A percentile compares a stretch with the other conserved stretches of the same genome.
phyloP scores from a whole-genome alignment of 495 filamentous ascomycete species.

The Achaetomiella virescens region DNA sequence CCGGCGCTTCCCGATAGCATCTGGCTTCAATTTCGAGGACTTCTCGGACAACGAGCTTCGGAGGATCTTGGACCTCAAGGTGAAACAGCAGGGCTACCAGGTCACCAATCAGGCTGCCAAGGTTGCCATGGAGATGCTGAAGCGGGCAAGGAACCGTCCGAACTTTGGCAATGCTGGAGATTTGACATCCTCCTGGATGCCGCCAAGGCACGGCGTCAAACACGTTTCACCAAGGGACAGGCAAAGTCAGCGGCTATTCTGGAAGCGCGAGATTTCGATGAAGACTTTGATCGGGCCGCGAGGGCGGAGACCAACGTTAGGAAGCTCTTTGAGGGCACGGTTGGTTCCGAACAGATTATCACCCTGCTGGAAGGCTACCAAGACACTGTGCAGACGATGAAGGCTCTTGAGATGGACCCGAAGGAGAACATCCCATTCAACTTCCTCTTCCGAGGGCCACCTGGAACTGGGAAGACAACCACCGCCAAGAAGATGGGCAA shows the following conservation, averaged over 20 bases:
- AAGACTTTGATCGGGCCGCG: slow-evolving; percentile 53
- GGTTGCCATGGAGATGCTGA: slow-evolving; percentile 47
- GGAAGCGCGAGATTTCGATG: slow-evolving; percentile 63
- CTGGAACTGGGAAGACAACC: slow-evolving; percentile 66
- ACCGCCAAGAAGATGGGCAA: slow-evolving; percentile 67
- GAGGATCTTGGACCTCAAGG: slow-evolving; percentile 53
- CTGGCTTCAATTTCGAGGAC: slow-evolving; percentile 66
- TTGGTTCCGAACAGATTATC: slow-evolving; percentile 62
- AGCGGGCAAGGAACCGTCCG: slow-evolving; percentile 47
- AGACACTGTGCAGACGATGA: slow-evolving; percentile 47
- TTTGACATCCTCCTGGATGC: slow-evolving; percentile 58
- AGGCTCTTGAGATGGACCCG: slow-evolving; percentile 54
- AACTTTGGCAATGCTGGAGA: slow-evolving; percentile 59
- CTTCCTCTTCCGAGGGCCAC: slow-evolving; percentile 40
- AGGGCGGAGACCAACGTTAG: slow-evolving; percentile 45
- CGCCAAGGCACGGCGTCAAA: slow-evolving; percentile 56
- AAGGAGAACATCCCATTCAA: slow-evolving; percentile 36
- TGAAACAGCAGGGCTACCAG: slow-evolving; percentile 41
- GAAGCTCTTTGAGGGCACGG: slow-evolving; percentile 56
- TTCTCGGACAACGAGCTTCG: slow-evolving; percentile 54
- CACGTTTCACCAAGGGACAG: slow-evolving; percentile 31
- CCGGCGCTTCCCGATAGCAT: slow-evolving; percentile 59
- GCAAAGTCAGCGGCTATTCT: slow-evolving; percentile 28
- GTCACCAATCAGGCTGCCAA: slow-evolving; percentile 36
- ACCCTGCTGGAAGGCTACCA: slow-evolving; percentile 55